phyloP scores from a whole-genome alignment of 768 basidiomycete species.

The Boletus edulis region DNA sequence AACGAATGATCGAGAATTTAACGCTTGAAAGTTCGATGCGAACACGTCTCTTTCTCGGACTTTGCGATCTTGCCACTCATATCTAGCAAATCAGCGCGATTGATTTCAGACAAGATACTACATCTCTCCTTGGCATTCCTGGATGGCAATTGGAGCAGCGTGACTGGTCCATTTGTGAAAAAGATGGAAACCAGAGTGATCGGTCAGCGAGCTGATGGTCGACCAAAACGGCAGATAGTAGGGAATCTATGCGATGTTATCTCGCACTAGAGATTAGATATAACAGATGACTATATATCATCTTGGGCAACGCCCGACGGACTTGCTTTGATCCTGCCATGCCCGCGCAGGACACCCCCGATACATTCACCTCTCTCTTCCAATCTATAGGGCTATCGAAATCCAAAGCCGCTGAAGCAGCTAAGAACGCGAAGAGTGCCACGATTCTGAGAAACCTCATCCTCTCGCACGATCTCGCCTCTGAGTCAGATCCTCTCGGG shows the following conservation, averaged over 20 bases:
- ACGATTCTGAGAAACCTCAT: conserved; percentile 67
- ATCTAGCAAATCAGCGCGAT: conserved; percentile 16
- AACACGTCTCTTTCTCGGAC: conserved; percentile 31
- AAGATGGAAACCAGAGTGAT: conserved; percentile 23
- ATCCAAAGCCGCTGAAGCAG: conserved; percentile 78
- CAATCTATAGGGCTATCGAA: conserved; percentile 73
- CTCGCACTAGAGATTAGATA: conserved; percentile 29
- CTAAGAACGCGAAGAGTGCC: conserved; percentile 78
- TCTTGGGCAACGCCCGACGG: not conserved
- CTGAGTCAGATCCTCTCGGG: conserved; percentile 44
- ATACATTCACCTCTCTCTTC: conserved; percentile 46
- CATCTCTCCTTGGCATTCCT: conserved; percentile 23
- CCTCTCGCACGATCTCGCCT: conserved; percentile 47
- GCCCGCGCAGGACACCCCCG: conserved; percentile 11
- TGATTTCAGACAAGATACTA: conserved; percentile 21
- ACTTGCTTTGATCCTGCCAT: conserved; percentile 5
- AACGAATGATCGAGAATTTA: not conserved
- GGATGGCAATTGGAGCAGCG: conserved; percentile 8
- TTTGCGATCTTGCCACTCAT: conserved; percentile 23
- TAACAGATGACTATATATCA: conserved; percentile 13
- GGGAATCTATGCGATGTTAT: conserved; percentile 23
- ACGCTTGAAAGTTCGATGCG: conserved; percentile 17
- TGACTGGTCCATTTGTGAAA: conserved; percentile 1
- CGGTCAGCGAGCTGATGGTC: conserved; percentile 24
- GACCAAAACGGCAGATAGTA: conserved; percentile 21